phyloP scores from a whole-genome alignment of 306 rosid genomes.

The Sicyos baderoa region DNA sequence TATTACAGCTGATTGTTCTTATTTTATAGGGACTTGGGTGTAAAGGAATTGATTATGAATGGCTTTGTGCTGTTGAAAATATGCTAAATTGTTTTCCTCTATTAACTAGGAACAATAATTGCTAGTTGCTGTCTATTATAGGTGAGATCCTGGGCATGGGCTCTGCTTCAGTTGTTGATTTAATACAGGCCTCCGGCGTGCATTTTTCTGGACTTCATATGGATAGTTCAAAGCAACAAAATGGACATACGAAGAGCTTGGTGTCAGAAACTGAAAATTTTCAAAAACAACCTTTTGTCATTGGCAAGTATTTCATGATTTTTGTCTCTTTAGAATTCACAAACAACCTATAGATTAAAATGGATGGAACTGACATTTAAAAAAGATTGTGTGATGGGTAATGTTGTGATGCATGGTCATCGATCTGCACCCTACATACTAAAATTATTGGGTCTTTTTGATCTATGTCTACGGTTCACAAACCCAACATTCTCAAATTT shows the following conservation, averaged over 20 bases:
- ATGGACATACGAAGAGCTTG: conserved; percentile 37
- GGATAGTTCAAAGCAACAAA: conserved; percentile 50
- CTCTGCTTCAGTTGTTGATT: conserved; percentile 57
- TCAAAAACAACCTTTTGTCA: conserved; percentile 76
- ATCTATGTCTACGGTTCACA: not conserved
- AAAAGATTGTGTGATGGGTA: not conserved
- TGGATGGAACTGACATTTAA: not conserved
- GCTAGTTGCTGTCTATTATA: conserved; percentile 5
- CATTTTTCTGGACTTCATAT: conserved; percentile 87
- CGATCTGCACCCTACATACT: not conserved
- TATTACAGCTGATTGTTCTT: not conserved
- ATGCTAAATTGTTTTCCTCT: not conserved
- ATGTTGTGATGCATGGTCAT: not conserved
- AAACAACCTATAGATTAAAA: not conserved
- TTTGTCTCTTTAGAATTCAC: not conserved
- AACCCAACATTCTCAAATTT: not conserved
- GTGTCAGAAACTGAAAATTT: conserved; percentile 47
- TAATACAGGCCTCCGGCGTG: conserved; percentile 87
- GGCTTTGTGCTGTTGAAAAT: conserved; percentile 5
- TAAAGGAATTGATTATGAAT: not conserved
- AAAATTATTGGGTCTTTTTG: too few relatives aligned
- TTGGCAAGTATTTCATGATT: conserved; percentile 42
- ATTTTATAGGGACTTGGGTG: not conserved
- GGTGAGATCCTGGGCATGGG: conserved; percentile 49
- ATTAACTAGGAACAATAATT: not conserved